Evolutionary conservation across 2,329 filamentous ascomycete species (phyloP).

Genomic region (Coniochaeta sp.): DNA sequence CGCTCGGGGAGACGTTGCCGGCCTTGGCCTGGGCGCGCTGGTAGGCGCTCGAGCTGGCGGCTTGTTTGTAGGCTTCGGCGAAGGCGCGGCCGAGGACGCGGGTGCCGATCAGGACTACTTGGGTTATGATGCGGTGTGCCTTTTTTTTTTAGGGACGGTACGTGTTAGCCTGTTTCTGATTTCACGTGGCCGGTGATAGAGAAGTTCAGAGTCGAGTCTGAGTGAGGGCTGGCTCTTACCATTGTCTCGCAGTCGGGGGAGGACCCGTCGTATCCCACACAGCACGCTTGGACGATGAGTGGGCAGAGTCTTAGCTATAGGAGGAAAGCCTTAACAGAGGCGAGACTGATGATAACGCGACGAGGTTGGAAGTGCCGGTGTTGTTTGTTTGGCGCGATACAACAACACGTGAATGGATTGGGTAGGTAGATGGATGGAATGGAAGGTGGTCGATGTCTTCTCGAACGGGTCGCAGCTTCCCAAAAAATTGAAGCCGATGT

Average conservation of each 20-base stretch:
- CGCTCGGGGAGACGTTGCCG: slow-evolving; percentile 36
- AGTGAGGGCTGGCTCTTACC: slow-evolving; percentile 8
- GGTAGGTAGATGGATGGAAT: neutral
- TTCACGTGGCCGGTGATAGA: too few species aligned
- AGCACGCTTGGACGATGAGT: neutral
- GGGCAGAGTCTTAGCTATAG: too few species aligned
- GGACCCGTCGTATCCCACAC: neutral
- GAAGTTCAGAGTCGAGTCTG: neutral
- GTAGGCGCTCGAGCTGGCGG: slow-evolving; percentile 78
- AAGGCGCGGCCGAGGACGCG: slow-evolving; percentile 92
- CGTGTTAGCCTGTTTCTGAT: slow-evolving; percentile 2
- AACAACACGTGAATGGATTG: neutral
- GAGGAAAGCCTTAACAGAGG: too few species aligned
- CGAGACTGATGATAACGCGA: neutral
- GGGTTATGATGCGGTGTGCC: slow-evolving; percentile 92
- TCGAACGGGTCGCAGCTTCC: neutral
- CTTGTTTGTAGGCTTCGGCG: slow-evolving; percentile 91
- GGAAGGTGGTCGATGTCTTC: neutral
- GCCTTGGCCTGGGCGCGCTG: slow-evolving; percentile 62
- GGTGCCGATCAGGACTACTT: slow-evolving; percentile 83
- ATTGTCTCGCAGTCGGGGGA: slow-evolving; percentile 10
- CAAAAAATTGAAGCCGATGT: slow-evolving; percentile 1
- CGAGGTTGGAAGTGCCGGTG: neutral
- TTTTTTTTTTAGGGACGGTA: slow-evolving; percentile 31
- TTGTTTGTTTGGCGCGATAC: neutral